Evolutionary conservation across 495 filamentous ascomycete genomes (phyloP).

Genomic region (Tetracladium setigerum): DNA sequence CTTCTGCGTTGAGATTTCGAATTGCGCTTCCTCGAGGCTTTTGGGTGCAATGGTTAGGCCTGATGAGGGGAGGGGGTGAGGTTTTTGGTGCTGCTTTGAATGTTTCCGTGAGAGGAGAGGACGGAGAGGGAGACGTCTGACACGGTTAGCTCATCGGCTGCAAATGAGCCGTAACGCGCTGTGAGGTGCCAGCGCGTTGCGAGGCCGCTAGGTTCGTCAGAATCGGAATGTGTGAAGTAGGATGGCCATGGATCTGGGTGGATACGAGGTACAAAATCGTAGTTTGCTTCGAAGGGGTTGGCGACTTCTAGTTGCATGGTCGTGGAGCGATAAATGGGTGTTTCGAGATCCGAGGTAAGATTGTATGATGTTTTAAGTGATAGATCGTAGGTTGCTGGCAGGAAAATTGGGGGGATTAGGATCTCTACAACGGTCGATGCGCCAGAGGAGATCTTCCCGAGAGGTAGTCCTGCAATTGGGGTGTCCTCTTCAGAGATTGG

Average conservation of each 20-base stretch:
- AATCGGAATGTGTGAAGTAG: constrained; percentile 57
- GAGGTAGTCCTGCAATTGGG: constrained; percentile 18
- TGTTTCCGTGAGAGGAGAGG: constrained; percentile 44
- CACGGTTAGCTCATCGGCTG: constrained; percentile 60
- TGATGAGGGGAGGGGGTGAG: constrained; percentile 17
- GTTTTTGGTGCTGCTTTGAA: constrained; percentile 30
- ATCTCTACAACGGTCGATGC: constrained; percentile 36
- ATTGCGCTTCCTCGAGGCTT: constrained; percentile 54
- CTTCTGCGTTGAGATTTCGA: constrained; percentile 66
- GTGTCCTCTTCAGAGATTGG: constrained; percentile 36
- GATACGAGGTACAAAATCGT: constrained; percentile 70
- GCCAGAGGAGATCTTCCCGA: constrained; percentile 41
- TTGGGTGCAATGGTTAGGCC: constrained; percentile 19
- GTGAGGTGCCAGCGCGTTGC: constrained; percentile 72
- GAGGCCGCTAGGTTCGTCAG: constrained; percentile 46
- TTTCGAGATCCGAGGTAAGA: constrained; percentile 72
- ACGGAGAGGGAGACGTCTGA: constrained; percentile 52
- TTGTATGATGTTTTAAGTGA: constrained; percentile 68
- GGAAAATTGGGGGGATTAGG: constrained; percentile 38
- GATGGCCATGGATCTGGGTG: constrained; percentile 78
- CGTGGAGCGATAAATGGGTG: constrained; percentile 68
- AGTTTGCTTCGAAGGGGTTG: constrained; percentile 81
- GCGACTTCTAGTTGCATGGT: constrained; percentile 61
- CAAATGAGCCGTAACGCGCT: constrained; percentile 65
- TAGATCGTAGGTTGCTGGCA: constrained; percentile 57